These are phyloP conservation scores for Chalciporus chontae DNA, from an alignment of 768 basidiomycete genomes.

Conservation along the genomic window DNA sequence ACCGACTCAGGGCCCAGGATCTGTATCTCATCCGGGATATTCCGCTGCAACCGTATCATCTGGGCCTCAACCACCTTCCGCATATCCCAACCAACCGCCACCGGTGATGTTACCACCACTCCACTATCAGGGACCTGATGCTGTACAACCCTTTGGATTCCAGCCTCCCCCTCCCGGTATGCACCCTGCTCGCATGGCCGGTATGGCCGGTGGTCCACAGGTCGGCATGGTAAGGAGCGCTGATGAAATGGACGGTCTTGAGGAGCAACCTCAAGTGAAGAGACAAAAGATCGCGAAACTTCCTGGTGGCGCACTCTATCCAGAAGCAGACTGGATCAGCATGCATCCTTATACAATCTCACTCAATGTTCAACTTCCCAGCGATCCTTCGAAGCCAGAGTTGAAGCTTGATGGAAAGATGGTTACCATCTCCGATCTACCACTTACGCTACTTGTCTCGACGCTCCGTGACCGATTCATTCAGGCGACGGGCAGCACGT, in stretches of 20 bases:
- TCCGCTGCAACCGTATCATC: conserved; percentile 86
- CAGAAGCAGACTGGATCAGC: conserved; percentile 85
- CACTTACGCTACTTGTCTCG: conserved; percentile 80
- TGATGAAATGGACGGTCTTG: conserved; percentile 76
- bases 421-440: conserved; percentile 77
- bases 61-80: conserved; percentile 86
- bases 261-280: conserved; percentile 79
- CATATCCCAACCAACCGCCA: conserved; percentile 50
- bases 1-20: conserved; percentile 46
- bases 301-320: conserved; percentile 78
- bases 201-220: conserved; percentile 54
- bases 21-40: conserved; percentile 49
- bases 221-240: conserved; percentile 74
- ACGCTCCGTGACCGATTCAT: conserved; percentile 88
- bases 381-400: conserved; percentile 79
- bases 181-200: conserved; percentile 65
- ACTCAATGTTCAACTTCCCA: conserved; percentile 79
- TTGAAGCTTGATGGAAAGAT: conserved; percentile 87
- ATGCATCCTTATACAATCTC: conserved; percentile 93
- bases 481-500: conserved; percentile 70
- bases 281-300: conserved; percentile 83
- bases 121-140: conserved; percentile 78
- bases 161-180: conserved; percentile 67
- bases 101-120: conserved; percentile 84
- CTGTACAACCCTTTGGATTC: conserved; percentile 76